These are phyloP conservation scores for Hawksworthiomyces lignivorus DNA, from an alignment of 2,329 filamentous ascomycete species.

Conservation along the genomic window DNA sequence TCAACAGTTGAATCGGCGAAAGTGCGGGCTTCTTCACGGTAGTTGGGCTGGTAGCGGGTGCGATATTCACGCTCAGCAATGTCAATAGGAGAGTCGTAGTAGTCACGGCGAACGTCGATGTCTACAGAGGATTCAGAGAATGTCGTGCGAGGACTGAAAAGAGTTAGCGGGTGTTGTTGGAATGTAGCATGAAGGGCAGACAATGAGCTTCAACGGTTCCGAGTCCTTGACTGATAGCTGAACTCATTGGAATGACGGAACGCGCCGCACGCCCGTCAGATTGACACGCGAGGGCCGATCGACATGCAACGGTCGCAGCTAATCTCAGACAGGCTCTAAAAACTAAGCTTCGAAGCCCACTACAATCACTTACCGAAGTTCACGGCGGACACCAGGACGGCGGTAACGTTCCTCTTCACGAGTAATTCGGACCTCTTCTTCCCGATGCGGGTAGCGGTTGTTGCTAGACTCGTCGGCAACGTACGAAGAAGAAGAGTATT, in stretches of 20 bases:
- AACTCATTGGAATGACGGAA: slow-evolving; percentile 10
- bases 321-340: too few species aligned
- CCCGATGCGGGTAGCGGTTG: slow-evolving; percentile 42
- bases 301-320: too few species aligned
- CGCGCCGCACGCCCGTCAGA: slow-evolving; percentile 4
- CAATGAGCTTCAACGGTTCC: slow-evolving; percentile 3
- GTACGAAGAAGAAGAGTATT: slow-evolving; percentile 76
- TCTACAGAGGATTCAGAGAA: slow-evolving; percentile 61
- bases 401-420: slow-evolving; percentile 69
- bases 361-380: slow-evolving; percentile 54
- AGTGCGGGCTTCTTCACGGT: slow-evolving; percentile 29
- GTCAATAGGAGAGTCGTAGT: slow-evolving; percentile 48
- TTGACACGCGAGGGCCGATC: too few species aligned
- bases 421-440: slow-evolving; percentile 80
- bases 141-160: slow-evolving; percentile 30
- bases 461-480: slow-evolving; percentile 14
- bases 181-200: too few species aligned
- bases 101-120: slow-evolving; percentile 46
- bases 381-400: slow-evolving; percentile 58
- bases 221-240: background rate
- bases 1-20: slow-evolving; percentile 31
- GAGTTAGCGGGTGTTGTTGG: too few species aligned
- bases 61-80: slow-evolving; percentile 60
- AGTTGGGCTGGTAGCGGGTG: slow-evolving; percentile 48
- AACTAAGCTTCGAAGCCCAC: too few species aligned